Evolutionary conservation across 352 stramenopile species (phyloP).

Genomic region (Globisporangium iwayamae): DNA sequence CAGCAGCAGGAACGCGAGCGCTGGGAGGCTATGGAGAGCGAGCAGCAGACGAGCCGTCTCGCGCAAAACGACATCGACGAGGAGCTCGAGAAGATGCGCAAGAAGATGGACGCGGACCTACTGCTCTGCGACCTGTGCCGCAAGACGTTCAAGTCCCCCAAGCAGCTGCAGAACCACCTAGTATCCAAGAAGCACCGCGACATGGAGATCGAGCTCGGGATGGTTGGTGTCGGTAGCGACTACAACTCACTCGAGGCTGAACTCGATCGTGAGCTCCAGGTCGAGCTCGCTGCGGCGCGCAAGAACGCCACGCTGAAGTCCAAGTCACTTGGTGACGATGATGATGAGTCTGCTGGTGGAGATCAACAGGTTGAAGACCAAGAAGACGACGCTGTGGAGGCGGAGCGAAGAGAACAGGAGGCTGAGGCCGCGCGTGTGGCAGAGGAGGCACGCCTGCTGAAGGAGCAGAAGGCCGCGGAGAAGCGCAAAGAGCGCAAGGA

Average conservation of each 20-base stretch:
- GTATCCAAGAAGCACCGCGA: slow-evolving; percentile 81
- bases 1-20: slow-evolving; percentile 63
- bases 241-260: slow-evolving; percentile 56
- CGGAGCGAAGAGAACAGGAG: slow-evolving; percentile 31
- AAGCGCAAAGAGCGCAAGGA: slow-evolving; percentile 81
- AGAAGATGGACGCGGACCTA: slow-evolving; percentile 68
- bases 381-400: slow-evolving; percentile 9
- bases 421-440: slow-evolving; percentile 36
- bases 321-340: neutral
- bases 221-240: slow-evolving; percentile 32
- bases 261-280: slow-evolving; percentile 54
- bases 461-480: slow-evolving; percentile 73
- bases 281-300: slow-evolving; percentile 39
- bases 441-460: slow-evolving; percentile 55
- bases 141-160: slow-evolving; percentile 82
- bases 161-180: slow-evolving; percentile 80
- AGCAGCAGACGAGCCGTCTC: slow-evolving; percentile 43
- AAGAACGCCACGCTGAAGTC: slow-evolving; percentile 25
- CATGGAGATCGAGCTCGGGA: slow-evolving; percentile 66
- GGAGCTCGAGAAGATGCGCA: slow-evolving; percentile 58
- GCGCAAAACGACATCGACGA: slow-evolving; percentile 55
- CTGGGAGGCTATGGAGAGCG: slow-evolving; percentile 36
- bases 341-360: neutral
- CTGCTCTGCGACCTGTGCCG: slow-evolving; percentile 76
- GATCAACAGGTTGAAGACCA: neutral